Conservation (phyloP, 129 eudicot species). For the Glebionis coronaria region DNA sequence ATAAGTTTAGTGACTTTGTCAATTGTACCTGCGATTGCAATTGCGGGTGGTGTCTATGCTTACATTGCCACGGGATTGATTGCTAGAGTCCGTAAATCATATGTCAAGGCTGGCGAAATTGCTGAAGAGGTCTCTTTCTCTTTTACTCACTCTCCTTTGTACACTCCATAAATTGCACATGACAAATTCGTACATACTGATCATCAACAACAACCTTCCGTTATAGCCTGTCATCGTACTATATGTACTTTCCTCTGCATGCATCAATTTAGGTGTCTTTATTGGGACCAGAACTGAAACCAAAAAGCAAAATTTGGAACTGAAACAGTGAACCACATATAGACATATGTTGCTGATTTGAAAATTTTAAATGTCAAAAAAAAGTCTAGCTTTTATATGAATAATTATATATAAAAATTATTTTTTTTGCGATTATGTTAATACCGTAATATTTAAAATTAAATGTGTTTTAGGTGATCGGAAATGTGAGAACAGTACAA, state of each 20-base stretch:
- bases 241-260: neutral
- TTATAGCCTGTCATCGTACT: neutral
- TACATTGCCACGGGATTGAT: conserved; percentile 86
- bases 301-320: no score
- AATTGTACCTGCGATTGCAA: conserved; percentile 89
- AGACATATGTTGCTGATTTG: no score
- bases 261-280: no score
- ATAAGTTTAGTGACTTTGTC: conserved; percentile 92
- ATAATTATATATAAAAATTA: no score
- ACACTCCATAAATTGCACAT: neutral
- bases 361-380: no score
- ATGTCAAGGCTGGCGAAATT: conserved; percentile 90
- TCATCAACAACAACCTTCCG: neutral
- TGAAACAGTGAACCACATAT: no score
- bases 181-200: conserved; percentile 8
- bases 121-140: conserved; percentile 79
- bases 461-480: conserved; percentile 58
- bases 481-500: conserved; percentile 95
- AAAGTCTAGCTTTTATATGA: neutral
- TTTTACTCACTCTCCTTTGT: conserved; percentile 4
- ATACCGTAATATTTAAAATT: no score
- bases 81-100: conserved; percentile 85
- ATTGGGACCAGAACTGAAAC: no score
- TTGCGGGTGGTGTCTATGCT: conserved; percentile 98
- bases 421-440: no score